Conservation (phyloP, 2,329 filamentous ascomycete species). For the Cladosporium sp. region DNA sequence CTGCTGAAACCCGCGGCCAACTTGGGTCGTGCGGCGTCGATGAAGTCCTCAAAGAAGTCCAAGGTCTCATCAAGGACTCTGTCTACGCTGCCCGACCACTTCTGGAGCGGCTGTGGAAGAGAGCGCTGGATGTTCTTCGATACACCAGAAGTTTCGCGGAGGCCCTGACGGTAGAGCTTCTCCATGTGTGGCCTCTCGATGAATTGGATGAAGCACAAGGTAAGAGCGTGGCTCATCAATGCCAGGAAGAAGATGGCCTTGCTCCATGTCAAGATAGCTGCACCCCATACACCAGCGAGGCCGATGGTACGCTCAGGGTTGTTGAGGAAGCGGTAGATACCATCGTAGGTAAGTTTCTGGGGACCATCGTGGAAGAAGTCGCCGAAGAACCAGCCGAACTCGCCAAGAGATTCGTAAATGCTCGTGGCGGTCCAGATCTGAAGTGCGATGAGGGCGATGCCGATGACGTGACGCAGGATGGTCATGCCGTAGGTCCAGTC, state of each 20-base stretch:
- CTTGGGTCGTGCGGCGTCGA: slow-evolving; percentile 80
- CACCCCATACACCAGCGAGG: slow-evolving; percentile 91
- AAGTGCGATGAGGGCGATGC: slow-evolving; percentile 72
- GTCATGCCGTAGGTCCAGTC: slow-evolving; percentile 87
- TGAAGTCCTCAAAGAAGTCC: slow-evolving; percentile 84
- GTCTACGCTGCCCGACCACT: slow-evolving; percentile 82
- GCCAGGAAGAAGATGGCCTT: slow-evolving; percentile 81
- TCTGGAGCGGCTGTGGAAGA: slow-evolving; percentile 75
- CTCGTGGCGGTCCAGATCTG: slow-evolving; percentile 91
- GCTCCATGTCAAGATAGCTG: slow-evolving; percentile 89
- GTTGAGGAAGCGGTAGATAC: slow-evolving; percentile 97
- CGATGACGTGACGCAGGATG: slow-evolving; percentile 81
- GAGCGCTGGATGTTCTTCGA: slow-evolving; percentile 87
- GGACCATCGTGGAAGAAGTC: slow-evolving; percentile 89
- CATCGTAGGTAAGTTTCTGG: slow-evolving; percentile 81
- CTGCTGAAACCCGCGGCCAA: slow-evolving; percentile 80
- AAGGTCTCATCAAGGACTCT: slow-evolving; percentile 79
- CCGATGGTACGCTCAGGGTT: slow-evolving; percentile 94
- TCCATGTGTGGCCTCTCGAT: slow-evolving; percentile 98
- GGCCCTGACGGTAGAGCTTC: slow-evolving; percentile 82
- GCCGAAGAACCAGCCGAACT: slow-evolving; percentile 98
- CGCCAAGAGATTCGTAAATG: slow-evolving; percentile 91
- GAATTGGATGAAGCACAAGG: slow-evolving; percentile 81
- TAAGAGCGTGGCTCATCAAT: slow-evolving; percentile 77
- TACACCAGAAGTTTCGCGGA: slow-evolving; percentile 83